Evolutionary conservation across 441 rosid genomes (phyloP).

Genomic region (Mallotus japonicus): DNA sequence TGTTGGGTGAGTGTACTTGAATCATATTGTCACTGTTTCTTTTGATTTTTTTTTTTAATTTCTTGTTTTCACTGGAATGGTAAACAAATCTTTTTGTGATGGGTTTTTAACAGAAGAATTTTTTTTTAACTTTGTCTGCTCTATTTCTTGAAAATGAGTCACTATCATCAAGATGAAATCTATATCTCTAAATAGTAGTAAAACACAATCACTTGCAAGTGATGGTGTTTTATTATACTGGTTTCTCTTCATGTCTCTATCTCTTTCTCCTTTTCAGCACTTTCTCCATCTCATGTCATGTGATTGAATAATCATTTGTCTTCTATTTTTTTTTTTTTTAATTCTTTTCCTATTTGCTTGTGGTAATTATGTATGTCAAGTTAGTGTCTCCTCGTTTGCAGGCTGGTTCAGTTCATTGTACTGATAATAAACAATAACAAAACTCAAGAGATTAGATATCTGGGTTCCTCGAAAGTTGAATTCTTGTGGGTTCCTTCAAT

Average conservation of each 20-base stretch:
- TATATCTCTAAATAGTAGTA: slow-evolving; percentile 34
- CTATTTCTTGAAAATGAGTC: slow-evolving; percentile 34
- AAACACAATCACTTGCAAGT: slow-evolving; percentile 25
- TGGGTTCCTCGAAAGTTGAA: slow-evolving; percentile 27
- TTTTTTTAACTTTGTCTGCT: slow-evolving; percentile 27
- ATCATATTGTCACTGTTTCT: background rate
- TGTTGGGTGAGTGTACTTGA: slow-evolving; percentile 8
- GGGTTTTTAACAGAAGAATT: slow-evolving; percentile 9
- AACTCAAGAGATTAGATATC: slow-evolving; percentile 20
- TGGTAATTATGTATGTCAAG: slow-evolving; percentile 25
- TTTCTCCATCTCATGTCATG: slow-evolving; percentile 18
- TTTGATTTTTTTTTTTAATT: slow-evolving; percentile 6
- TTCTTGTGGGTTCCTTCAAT: slow-evolving; percentile 29
- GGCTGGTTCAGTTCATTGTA: slow-evolving; percentile 32
- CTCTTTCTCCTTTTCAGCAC: slow-evolving; percentile 28
- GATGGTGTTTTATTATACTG: background rate
- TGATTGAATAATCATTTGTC: slow-evolving; percentile 30
- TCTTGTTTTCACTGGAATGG: slow-evolving; percentile 20
- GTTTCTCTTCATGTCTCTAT: slow-evolving; percentile 12
- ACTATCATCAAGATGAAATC: slow-evolving; percentile 38
- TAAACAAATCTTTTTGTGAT: slow-evolving; percentile 24
- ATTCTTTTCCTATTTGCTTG: slow-evolving; percentile 14
- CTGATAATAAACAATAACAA: slow-evolving; percentile 26
- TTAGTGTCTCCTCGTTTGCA: slow-evolving; percentile 27
- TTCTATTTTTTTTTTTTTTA: background rate